Conservation (phyloP, 129 eudicot species). For the Glebionis coronaria region DNA sequence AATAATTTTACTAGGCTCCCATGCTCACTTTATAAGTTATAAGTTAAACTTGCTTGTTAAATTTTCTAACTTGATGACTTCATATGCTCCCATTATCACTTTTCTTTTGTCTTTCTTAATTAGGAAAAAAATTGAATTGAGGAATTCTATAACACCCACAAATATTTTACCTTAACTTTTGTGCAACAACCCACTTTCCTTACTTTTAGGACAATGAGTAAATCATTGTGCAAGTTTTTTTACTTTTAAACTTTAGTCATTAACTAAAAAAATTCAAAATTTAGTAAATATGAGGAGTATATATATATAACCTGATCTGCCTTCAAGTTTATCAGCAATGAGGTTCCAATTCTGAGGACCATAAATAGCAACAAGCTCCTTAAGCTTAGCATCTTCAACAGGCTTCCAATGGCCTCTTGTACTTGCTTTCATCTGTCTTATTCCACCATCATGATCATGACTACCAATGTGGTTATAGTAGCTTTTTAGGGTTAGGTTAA, state of each 20-base stretch:
- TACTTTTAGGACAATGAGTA: not conserved
- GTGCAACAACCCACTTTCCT: slow-evolving; percentile 6
- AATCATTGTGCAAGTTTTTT: not conserved
- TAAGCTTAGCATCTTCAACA: slow-evolving; percentile 56
- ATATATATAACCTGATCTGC: slow-evolving; percentile 48
- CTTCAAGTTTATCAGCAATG: slow-evolving; percentile 54
- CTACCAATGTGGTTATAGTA: slow-evolving; percentile 16
- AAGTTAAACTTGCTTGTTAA: too few species aligned
- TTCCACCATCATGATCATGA: slow-evolving; percentile 5
- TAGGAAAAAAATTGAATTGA: slow-evolving; percentile 19
- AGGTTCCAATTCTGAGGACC: slow-evolving; percentile 67
- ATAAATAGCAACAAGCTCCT: slow-evolving; percentile 46
- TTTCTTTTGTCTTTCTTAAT: slow-evolving; percentile 8
- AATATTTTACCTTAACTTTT: slow-evolving; percentile 18
- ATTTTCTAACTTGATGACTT: not conserved
- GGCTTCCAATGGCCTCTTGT: slow-evolving; percentile 74
- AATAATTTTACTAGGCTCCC: not conserved
- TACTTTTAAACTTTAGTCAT: not conserved
- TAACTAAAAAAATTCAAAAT: not conserved
- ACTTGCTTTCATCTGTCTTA: slow-evolving; percentile 22
- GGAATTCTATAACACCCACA: slow-evolving; percentile 27
- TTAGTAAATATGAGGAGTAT: not conserved
- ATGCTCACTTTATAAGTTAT: not conserved
- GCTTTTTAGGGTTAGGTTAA: slow-evolving; percentile 20
- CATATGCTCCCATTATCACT: slow-evolving; percentile 25